Evolutionary conservation across 2,329 filamentous ascomycete species (phyloP), one percentile per base, ranked within the genome.

Genomic region (Pseudogymnoascus destructans): DNA sequence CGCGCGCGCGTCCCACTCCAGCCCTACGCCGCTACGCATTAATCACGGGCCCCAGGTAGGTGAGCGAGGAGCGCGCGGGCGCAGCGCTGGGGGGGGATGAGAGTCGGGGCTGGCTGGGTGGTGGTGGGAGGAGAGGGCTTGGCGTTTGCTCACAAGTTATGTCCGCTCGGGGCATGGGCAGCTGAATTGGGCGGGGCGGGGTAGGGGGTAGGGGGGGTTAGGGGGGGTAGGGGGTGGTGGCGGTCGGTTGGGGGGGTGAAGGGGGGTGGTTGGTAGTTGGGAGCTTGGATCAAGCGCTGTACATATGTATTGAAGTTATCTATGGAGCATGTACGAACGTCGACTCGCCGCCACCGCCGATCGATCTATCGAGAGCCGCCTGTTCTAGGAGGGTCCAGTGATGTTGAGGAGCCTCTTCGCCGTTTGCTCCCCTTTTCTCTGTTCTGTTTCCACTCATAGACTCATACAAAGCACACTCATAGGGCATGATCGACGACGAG

Each of bases 351-450:
- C 40, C 40, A 49, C 40, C 40, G 40, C 40, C 40, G 40, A 49
- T 49, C 40, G 40, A 49, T 49, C 40, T 49, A 49, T 49, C 40
- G 40, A 49, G 21, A 49, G 40, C 40, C 40, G 40, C 40, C 40
- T 49, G 40, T 5, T 25, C 21, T 49, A 10, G 21, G 40, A 49
- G 40, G 40, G 40, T 49, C 40, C 40, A 49, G 40, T 49, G 21
- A 49, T 6, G 40, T 25, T 49, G 21, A 27, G 21, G 40, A 9
- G 9, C 15, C 15, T 19, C 11, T 19, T 19, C 9, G 8, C 27
- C 27, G 7, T 30, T 30, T 11, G 4, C 32, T 5, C 10, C 32
- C 6, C 11, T 1, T 10, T 7, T 8, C 7, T 5, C 1, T 40
- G 13, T 5, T 21, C 17, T 13, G 5, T 6, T 40, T 19, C 36